These are phyloP conservation scores for Trifolium fragiferum DNA, from an alignment of 306 rosid species.

Conservation along the genomic window DNA sequence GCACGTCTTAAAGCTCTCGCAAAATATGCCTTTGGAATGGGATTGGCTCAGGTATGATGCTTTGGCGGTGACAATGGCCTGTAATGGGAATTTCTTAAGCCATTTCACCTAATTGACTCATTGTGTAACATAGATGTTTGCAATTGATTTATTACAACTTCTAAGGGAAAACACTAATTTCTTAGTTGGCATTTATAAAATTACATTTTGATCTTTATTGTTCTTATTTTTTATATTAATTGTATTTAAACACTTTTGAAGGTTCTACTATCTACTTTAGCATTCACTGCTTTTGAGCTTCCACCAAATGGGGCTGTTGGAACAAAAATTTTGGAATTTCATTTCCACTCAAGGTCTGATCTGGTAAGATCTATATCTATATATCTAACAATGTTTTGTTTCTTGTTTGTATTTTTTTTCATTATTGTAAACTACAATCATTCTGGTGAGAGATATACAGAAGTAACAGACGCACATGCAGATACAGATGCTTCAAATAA, in stretches of 20 bases:
- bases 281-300: slow-evolving; percentile 98
- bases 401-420: slow-evolving; percentile 25
- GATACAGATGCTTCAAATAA: not conserved
- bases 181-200: slow-evolving; percentile 16
- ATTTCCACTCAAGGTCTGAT: slow-evolving; percentile 95
- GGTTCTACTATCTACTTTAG: slow-evolving; percentile 89
- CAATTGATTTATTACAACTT: slow-evolving; percentile 32
- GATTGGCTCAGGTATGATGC: slow-evolving; percentile 86
- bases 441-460: slow-evolving; percentile 24
- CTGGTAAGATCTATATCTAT: slow-evolving; percentile 64
- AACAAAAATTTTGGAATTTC: slow-evolving; percentile 81
- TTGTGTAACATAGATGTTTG: slow-evolving; percentile 29
- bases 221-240: slow-evolving; percentile 21
- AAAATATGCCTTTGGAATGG: slow-evolving; percentile 94
- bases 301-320: slow-evolving; percentile 98
- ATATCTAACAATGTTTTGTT: slow-evolving; percentile 20
- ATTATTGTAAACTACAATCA: not conserved
- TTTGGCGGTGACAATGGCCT: slow-evolving; percentile 25
- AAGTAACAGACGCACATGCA: not conserved
- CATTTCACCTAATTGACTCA: slow-evolving; percentile 19
- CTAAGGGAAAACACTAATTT: not conserved
- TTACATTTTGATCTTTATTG: slow-evolving; percentile 7
- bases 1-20: slow-evolving; percentile 99
- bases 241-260: slow-evolving; percentile 52
- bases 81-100: slow-evolving; percentile 18